Base-by-base conservation (phyloP, 768 basidiomycete species). In the Trametes punicea region DNA sequence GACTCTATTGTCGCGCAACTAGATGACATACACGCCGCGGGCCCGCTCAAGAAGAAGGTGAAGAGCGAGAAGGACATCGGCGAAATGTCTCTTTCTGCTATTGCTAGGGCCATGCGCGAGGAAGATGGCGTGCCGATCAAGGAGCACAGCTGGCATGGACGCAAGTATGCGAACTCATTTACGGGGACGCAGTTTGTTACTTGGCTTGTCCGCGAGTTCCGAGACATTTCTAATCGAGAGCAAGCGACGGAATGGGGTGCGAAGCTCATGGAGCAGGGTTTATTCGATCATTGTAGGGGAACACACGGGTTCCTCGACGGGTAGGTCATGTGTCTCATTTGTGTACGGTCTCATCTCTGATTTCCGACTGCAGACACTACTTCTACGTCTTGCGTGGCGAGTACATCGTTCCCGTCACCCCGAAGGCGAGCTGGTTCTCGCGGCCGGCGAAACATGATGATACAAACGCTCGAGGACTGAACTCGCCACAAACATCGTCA, bases 191-290 rank as follows among this genome's bases (percentile, higher is more conserved):
- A 93, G 38, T 84, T 98, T 62, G 89, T 94, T 21, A 87, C 87
- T 1, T 98, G 95, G 95, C 74, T 97, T 18, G 82, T 90, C n/a
- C 81, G 90, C 29, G 90, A 94, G 69, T 98, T 94, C 65, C 81
- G 85, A 27, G 95, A 98, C 67, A 83, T 97, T 6, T 85, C 88
- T 1, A 89, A 87, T 15, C 77, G 91, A 48, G 83, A 87, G 25
- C 88, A 93, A 62, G 96, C 81, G 0, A 73, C 81, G 16, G 89
- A 93, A 58, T 88, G 84, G 82, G 96, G 91, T 5, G 72, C 77
- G 27, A 86, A 79, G 62, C 69, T 98, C 20, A 80, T 84, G 63
- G 87, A 92, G 38, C 84, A 89, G 63, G 93, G 93, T 1, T 70
- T 98, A 29, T 86, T 98, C 65, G 87, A 90, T 61, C 94, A 97